A percentile compares a stretch with the other conserved stretches of the same genome.
phyloP scores from a whole-genome alignment of 805 yeast species.

The Saccharomycopsis selenospora region DNA sequence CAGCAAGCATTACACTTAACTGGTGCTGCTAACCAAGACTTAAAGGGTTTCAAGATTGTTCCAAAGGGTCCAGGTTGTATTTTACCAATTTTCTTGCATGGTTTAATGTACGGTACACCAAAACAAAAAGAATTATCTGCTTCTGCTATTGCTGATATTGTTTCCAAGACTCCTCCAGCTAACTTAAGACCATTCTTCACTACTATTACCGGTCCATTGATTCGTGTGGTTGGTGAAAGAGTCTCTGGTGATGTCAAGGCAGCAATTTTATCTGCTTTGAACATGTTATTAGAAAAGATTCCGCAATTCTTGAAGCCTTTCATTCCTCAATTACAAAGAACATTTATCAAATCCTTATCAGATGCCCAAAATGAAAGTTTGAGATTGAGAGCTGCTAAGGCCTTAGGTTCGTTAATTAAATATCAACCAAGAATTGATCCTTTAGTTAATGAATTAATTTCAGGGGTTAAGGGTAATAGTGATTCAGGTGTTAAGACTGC shows the following conservation, averaged over 20 bases:
- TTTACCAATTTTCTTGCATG: slow-evolving; percentile 88
- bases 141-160: slow-evolving; percentile 78
- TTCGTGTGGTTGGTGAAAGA: slow-evolving; percentile 96
- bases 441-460: slow-evolving; percentile 71
- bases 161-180: slow-evolving; percentile 77
- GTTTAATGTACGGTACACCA: slow-evolving; percentile 85
- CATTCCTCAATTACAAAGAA: slow-evolving; percentile 94
- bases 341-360: slow-evolving; percentile 84
- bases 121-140: slow-evolving; percentile 85
- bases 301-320: slow-evolving; percentile 92
- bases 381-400: slow-evolving; percentile 80
- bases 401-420: slow-evolving; percentile 79
- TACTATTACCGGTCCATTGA: slow-evolving; percentile 91
- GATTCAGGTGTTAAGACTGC: slow-evolving; percentile 73
- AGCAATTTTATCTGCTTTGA: slow-evolving; percentile 83
- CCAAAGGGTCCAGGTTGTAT: slow-evolving; percentile 84
- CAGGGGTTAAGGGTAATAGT: slow-evolving; percentile 62
- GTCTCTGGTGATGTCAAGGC: slow-evolving; percentile 87
- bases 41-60: slow-evolving; percentile 60
- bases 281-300: slow-evolving; percentile 67
- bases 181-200: slow-evolving; percentile 85
- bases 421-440: slow-evolving; percentile 94
- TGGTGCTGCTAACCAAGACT: slow-evolving; percentile 54
- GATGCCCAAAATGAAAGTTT: slow-evolving; percentile 69
- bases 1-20: slow-evolving; percentile 61